phyloP scores from a whole-genome alignment of 2,329 filamentous ascomycete genomes.

The Scopulariopsis brevicaulis region DNA sequence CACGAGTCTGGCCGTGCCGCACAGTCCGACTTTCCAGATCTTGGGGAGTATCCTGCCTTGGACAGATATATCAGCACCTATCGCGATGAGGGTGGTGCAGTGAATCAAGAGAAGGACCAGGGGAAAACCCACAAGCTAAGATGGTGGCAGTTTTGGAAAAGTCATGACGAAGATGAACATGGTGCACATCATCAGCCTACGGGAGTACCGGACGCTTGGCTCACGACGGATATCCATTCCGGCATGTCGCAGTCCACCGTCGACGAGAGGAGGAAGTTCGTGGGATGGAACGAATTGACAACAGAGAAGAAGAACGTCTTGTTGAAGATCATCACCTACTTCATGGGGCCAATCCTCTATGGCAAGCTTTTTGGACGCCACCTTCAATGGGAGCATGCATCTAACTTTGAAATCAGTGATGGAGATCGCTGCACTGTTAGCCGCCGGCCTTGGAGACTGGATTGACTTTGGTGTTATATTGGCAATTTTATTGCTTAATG shows the following conservation, averaged over 20 bases:
- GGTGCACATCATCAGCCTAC: not conserved
- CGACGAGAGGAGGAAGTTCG: slow-evolving; percentile 51
- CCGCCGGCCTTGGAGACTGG: slow-evolving; percentile 65
- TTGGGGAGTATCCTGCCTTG: slow-evolving; percentile 11
- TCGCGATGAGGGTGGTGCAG: slow-evolving; percentile 21
- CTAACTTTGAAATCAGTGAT: slow-evolving; percentile 36
- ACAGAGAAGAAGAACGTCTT: slow-evolving; percentile 42
- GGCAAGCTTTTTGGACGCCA: slow-evolving; percentile 35
- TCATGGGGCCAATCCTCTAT: slow-evolving; percentile 66
- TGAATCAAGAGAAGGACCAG: slow-evolving; percentile 33
- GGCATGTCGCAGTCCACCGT: slow-evolving; percentile 50
- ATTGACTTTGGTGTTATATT: slow-evolving; percentile 64
- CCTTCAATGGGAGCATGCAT: not conserved
- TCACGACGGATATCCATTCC: slow-evolving; percentile 39
- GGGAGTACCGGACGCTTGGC: not conserved
- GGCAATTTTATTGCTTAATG: slow-evolving; percentile 65
- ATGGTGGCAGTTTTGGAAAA: not conserved
- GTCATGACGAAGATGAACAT: not conserved
- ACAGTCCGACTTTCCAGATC: not conserved
- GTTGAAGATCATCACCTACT: slow-evolving; percentile 64
- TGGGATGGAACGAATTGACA: slow-evolving; percentile 57
- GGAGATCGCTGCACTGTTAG: slow-evolving; percentile 64
- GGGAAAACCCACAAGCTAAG: not conserved
- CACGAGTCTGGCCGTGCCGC: not conserved
- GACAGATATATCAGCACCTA: slow-evolving; percentile 24